A percentile compares a stretch with the other conserved stretches of the same genome.
Conservation (phyloP, 2,329 filamentous ascomycete species). For the Trichoderma sp. region DNA sequence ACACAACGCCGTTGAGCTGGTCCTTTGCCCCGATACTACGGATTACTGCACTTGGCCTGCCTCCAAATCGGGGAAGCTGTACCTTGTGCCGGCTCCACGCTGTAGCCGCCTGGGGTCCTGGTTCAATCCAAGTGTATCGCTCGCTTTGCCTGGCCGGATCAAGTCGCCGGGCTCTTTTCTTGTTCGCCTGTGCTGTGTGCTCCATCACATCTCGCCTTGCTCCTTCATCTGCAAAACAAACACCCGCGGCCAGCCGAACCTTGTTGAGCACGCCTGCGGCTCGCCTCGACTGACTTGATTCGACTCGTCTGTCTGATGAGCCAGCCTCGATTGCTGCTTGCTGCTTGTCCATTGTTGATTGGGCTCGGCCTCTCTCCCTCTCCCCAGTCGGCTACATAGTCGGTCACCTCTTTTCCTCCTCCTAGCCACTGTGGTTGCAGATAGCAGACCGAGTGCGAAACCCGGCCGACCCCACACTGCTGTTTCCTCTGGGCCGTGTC, state of each 20-base stretch:
- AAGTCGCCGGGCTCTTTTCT: neutral
- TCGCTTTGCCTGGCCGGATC: slow-evolving; percentile 10
- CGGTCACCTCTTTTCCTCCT: neutral
- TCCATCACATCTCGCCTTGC: slow-evolving; percentile 13
- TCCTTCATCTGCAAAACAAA: slow-evolving; percentile 1
- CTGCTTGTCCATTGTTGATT: slow-evolving; percentile 2
- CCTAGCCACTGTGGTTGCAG: neutral
- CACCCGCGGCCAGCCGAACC: slow-evolving; percentile 8
- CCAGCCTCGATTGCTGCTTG: neutral
- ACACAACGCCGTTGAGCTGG: slow-evolving; percentile 4
- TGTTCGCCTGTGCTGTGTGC: neutral
- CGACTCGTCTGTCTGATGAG: neutral
- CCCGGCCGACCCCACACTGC: slow-evolving; percentile 8
- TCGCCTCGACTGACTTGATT: neutral
- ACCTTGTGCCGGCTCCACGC: slow-evolving; percentile 11
- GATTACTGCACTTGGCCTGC: neutral
- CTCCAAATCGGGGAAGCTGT: slow-evolving; percentile 15
- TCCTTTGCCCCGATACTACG: slow-evolving; percentile 13
- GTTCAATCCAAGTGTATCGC: slow-evolving; percentile 2
- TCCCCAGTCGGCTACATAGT: neutral
- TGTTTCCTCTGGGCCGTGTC: slow-evolving; percentile 1
- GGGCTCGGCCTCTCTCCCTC: neutral
- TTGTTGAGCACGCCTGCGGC: neutral
- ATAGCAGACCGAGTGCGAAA: neutral
- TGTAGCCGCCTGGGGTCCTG: slow-evolving; percentile 15